Base-by-base conservation (phyloP, 176 grass and related monocot species). In the Carex scoparia region DNA sequence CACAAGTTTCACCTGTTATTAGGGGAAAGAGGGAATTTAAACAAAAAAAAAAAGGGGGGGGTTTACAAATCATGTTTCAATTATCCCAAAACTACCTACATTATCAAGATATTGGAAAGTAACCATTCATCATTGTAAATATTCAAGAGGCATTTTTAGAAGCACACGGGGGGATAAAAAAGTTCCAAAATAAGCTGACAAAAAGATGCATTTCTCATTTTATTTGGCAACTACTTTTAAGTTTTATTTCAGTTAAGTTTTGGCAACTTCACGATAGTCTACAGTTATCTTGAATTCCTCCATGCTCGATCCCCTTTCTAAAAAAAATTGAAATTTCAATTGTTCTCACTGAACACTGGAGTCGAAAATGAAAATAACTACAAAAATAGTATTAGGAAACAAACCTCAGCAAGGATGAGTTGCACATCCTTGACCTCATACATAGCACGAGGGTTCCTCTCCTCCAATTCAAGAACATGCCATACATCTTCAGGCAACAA, bases 381-480 rank as follows among this genome's bases (percentile, higher is more conserved):
- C 9, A 16, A 48, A 64, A 30, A 65, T 19, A 49, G n/a, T 35
- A 65, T 67, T 23, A 33, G 19, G 55, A 69, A 59, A 85, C 74
- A 66, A 89, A 98, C 96, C 96, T 98, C 91, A 44, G 96, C 96
- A 86, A 86, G 85, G 84, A 98, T 90, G 85, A 90, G 88, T 71
- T 95, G 93, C 35, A 98, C 95, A 84, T 98, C 95, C 58, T 95
- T 98, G 35, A 98, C 93, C 85, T 93, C 91, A 89, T 92, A 95
- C 66, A 88, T 90, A 85, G 86, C 71, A 85, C 81, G 81, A 67
- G 88, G 91, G 33, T 67, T 94, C 18, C n/a, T 38, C 70, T 90
- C 93, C 90, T 93, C 88, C 69, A 69, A 87, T 70, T 83, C 80
- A 69, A 98, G 89, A 89, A 95, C 87, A 67, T 71, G 69, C 5